phyloP scores from a whole-genome alignment of 2,329 filamentous ascomycete species.

The Helotiales sp. region DNA sequence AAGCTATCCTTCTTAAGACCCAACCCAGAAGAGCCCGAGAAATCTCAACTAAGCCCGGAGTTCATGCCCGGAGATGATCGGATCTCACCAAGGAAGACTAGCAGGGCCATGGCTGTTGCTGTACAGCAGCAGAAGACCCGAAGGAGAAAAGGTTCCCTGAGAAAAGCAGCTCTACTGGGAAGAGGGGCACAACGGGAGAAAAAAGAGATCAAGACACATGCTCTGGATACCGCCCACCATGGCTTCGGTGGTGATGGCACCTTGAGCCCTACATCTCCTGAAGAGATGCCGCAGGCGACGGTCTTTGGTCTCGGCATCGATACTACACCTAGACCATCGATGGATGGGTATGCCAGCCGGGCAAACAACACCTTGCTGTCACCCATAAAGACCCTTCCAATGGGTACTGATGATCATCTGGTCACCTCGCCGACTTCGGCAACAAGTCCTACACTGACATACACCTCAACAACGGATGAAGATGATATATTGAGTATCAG shows the following conservation, averaged over 20 bases:
- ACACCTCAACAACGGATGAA: constrained; percentile 79
- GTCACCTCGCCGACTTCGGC: constrained; percentile 37
- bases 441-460: constrained; percentile 56
- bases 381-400: constrained; percentile 34
- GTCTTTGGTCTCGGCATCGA: constrained; percentile 50
- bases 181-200: constrained; percentile 65
- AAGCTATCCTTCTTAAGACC: constrained; percentile 68
- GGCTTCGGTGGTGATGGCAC: constrained; percentile 21
- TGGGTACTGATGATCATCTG: constrained; percentile 29
- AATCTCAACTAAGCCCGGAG: constrained; percentile 31
- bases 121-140: constrained; percentile 55
- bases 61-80: constrained; percentile 31
- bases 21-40: constrained; percentile 38
- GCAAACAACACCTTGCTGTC: constrained; percentile 26
- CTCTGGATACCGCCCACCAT: constrained; percentile 34
- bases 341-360: constrained; percentile 46
- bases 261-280: constrained; percentile 28
- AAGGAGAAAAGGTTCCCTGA: constrained; percentile 78
- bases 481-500: constrained; percentile 73
- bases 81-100: constrained; percentile 30
- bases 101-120: constrained; percentile 36
- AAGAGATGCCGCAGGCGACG: constrained; percentile 19
- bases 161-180: constrained; percentile 82
- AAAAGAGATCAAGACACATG: constrained; percentile 47
- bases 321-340: constrained; percentile 46